These are phyloP conservation scores for Fusarium burgessii DNA, from an alignment of 2,329 filamentous ascomycete species.

Conservation along the genomic window DNA sequence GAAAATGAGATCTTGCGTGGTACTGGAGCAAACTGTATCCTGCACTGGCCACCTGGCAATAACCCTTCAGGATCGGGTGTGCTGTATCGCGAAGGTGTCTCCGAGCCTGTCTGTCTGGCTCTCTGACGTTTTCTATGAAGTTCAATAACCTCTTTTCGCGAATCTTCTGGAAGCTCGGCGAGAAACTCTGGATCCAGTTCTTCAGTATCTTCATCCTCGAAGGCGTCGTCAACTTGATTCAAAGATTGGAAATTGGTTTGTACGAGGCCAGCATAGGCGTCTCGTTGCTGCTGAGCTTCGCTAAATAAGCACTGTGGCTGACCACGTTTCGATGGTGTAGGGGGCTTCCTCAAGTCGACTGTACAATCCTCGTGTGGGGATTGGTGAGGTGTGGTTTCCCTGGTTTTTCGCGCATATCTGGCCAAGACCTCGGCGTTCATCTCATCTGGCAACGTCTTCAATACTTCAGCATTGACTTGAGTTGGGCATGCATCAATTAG, in stretches of 20 bases:
- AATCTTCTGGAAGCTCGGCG: constrained; percentile 83
- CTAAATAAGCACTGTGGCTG: constrained; percentile 56
- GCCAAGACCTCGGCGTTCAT: constrained; percentile 86
- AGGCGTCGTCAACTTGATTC: constrained; percentile 48
- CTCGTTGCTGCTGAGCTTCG: constrained; percentile 63
- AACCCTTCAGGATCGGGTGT: constrained; percentile 41
- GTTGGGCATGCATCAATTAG: constrained; percentile 68
- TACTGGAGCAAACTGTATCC: constrained; percentile 59
- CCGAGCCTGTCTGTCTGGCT: constrained; percentile 66
- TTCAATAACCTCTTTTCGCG: constrained; percentile 80
- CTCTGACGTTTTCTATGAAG: constrained; percentile 73
- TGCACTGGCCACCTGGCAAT: constrained; percentile 54
- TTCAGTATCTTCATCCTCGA: constrained; percentile 54
- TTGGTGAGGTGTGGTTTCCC: constrained; percentile 56
- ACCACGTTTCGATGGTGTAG: constrained; percentile 75
- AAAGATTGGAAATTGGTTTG: constrained; percentile 79
- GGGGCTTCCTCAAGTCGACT: constrained; percentile 63
- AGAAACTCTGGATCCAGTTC: constrained; percentile 79
- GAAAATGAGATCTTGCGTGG: constrained; percentile 63
- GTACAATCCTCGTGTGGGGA: constrained; percentile 69
- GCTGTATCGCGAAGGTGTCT: constrained; percentile 48
- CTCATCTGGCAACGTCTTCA: constrained; percentile 85
- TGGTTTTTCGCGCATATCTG: constrained; percentile 67
- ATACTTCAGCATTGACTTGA: constrained; percentile 86
- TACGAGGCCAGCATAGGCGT: constrained; percentile 70